Evolutionary conservation across 176 grass and related monocot species (phyloP).

Genomic region (Oryza coarctata): DNA sequence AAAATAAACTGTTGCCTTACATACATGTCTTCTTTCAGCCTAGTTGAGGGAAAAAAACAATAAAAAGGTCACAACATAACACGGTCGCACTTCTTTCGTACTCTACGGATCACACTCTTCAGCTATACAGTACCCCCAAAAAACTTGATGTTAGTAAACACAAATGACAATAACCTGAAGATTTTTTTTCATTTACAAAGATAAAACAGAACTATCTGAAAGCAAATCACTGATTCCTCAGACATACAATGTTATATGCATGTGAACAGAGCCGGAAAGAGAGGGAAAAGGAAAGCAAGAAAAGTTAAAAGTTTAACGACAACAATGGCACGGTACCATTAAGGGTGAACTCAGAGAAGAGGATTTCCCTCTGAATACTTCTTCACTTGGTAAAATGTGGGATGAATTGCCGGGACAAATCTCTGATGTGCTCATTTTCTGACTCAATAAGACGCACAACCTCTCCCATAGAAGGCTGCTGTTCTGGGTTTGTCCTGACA

Average conservation of each 20-base stretch:
- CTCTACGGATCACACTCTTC: conserved; percentile 1
- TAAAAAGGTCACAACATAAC: background rate
- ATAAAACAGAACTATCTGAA: background rate
- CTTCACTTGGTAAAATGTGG: conserved; percentile 57
- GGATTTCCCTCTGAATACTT: background rate
- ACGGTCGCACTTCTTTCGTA: background rate
- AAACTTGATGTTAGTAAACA: background rate
- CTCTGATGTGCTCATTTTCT: conserved; percentile 50
- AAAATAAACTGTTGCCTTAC: background rate
- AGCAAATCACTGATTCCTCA: conserved; percentile 12
- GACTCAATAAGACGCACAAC: conserved; percentile 64
- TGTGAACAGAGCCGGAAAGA: background rate
- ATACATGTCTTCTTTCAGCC: background rate
- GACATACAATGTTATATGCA: background rate
- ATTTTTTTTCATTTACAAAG: conserved; percentile 29
- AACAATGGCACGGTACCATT: background rate
- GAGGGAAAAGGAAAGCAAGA: background rate
- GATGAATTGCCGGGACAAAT: conserved; percentile 60
- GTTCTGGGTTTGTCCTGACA: conserved; percentile 64
- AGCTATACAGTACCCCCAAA: background rate
- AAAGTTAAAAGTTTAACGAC: background rate
- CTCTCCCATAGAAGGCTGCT: conserved; percentile 72
- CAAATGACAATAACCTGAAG: background rate
- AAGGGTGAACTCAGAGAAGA: background rate
- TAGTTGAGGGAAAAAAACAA: background rate